Evolutionary conservation across 306 rosid species (phyloP).

Genomic region (Carpinus viminea): DNA sequence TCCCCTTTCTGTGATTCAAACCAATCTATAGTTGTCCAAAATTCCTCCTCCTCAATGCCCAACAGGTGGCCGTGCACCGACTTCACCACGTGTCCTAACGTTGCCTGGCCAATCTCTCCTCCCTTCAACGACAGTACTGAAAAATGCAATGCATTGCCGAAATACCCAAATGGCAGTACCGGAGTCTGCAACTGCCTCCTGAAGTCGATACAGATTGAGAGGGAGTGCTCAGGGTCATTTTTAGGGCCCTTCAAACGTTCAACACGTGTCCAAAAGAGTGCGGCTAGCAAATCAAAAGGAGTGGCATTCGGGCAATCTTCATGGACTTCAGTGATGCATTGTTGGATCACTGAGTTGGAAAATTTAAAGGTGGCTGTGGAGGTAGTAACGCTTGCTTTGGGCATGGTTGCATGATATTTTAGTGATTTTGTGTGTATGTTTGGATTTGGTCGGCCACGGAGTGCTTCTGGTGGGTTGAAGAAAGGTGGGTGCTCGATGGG

Average conservation of each 20-base stretch:
- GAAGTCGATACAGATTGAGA: slow-evolving; percentile 53
- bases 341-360: slow-evolving; percentile 39
- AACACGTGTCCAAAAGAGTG: slow-evolving; percentile 62
- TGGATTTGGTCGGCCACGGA: slow-evolving; percentile 11
- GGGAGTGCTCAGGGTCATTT: slow-evolving; percentile 22
- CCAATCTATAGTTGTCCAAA: slow-evolving; percentile 37
- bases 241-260: slow-evolving; percentile 26
- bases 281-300: slow-evolving; percentile 60
- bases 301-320: slow-evolving; percentile 42
- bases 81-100: slow-evolving; percentile 28
- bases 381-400: slow-evolving; percentile 10
- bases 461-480: neutral
- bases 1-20: slow-evolving; percentile 40
- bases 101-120: slow-evolving; percentile 12
- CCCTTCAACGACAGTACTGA: slow-evolving; percentile 33
- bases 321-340: slow-evolving; percentile 27
- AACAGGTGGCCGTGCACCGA: slow-evolving; percentile 41
- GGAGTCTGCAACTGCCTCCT: slow-evolving; percentile 35
- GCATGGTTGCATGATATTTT: slow-evolving; percentile 26
- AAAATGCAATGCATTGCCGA: slow-evolving; percentile 69
- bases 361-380: slow-evolving; percentile 61
- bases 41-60: slow-evolving; percentile 34
- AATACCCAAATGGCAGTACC: slow-evolving; percentile 36
- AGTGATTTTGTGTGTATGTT: slow-evolving; percentile 1
- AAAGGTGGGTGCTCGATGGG: slow-evolving; percentile 43